A percentile compares a stretch with the other conserved stretches of the same genome.
Conservation (phyloP, 768 basidiomycete species). For the Flagelloscypha sp. region DNA sequence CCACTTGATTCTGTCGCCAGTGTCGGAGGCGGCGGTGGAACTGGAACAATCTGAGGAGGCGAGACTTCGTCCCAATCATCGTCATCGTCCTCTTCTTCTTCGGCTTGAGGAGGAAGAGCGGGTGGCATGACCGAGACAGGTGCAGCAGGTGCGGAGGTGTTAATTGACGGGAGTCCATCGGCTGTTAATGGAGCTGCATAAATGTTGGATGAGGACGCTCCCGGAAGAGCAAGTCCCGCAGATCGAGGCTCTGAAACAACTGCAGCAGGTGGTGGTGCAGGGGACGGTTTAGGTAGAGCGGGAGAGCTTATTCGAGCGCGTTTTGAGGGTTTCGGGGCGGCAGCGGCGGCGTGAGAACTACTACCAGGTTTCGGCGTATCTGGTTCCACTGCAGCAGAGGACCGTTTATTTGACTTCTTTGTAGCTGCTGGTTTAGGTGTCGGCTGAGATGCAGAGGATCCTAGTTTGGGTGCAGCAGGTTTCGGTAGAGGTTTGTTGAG, state of each 20-base stretch:
- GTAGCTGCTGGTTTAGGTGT: no score
- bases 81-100: conserved; percentile 34
- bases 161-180: conserved; percentile 2
- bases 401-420: no score
- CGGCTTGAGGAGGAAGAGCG: conserved; percentile 18
- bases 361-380: no score
- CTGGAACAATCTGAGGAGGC: conserved; percentile 11
- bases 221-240: conserved; percentile 32
- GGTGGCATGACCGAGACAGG: conserved; percentile 15
- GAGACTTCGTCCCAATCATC: conserved; percentile 47
- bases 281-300: conserved; percentile 16
- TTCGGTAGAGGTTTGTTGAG: no score
- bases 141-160: conserved; percentile 11
- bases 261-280: conserved; percentile 18
- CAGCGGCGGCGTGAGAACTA: no score
- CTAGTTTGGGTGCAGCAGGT: no score
- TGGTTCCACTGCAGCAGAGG: no score
- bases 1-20: no score
- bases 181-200: conserved; percentile 16
- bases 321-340: no score
- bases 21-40: conserved; percentile 8
- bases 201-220: conserved; percentile 20
- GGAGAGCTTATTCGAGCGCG: no score
- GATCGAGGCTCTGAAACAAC: conserved; percentile 15
- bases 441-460: no score